These are phyloP conservation scores for Ochetophila trinervis DNA, from an alignment of 306 rosid genomes.

Conservation along the genomic window DNA sequence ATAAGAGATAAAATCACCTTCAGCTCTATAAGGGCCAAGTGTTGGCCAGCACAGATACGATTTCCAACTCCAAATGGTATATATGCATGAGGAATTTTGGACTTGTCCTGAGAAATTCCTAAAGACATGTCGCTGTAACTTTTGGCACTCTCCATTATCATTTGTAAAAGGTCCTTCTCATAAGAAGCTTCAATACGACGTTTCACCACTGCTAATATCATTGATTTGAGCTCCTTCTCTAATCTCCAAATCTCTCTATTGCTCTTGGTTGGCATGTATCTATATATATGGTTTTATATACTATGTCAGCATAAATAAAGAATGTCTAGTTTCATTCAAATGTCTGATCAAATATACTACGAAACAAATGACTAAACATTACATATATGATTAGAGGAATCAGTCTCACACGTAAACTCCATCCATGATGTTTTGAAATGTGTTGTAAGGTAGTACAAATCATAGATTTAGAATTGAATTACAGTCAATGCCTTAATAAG, in stretches of 20 bases:
- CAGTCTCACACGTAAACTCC: no score
- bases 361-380: no score
- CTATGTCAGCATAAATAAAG: no score
- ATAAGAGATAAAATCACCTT: slow-evolving; percentile 44
- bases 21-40: slow-evolving; percentile 53
- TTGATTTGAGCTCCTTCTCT: slow-evolving; percentile 52
- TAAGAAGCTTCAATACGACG: slow-evolving; percentile 28
- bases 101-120: slow-evolving; percentile 28
- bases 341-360: no score
- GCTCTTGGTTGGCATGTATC: slow-evolving; percentile 51
- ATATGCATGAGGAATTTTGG: slow-evolving; percentile 48
- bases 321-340: no score
- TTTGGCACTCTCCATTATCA: slow-evolving; percentile 61
- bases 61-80: slow-evolving; percentile 60
- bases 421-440: not conserved
- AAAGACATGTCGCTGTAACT: slow-evolving; percentile 16
- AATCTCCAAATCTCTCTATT: slow-evolving; percentile 58
- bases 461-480: no score
- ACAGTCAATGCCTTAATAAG: no score
- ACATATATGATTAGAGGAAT: no score
- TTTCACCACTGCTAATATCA: slow-evolving; percentile 39
- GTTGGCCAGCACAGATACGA: slow-evolving; percentile 55
- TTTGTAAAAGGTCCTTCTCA: slow-evolving; percentile 67
- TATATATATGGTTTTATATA: slow-evolving; percentile 11
- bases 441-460: no score